A percentile compares a stretch with the other conserved stretches of the same genome.
phyloP scores from a whole-genome alignment of 768 basidiomycete genomes.

The Kwoniella sp. region DNA sequence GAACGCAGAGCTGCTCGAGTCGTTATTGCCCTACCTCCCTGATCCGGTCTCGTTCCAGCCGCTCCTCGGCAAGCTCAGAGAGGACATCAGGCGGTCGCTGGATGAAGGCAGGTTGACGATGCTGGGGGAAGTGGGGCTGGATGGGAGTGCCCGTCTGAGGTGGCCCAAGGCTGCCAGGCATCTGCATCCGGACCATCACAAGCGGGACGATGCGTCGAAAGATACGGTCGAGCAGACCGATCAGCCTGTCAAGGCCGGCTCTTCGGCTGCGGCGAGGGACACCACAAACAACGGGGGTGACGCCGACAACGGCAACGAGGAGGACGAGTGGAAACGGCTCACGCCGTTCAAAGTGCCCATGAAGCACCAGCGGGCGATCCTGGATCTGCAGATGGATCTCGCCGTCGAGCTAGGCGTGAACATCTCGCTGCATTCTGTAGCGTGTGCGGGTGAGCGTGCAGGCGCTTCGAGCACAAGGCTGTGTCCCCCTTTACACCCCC shows the following conservation, averaged over 20 bases:
- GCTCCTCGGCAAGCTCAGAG: constrained; percentile 61
- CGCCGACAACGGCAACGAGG: constrained; percentile 68
- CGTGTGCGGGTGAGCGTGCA: constrained; percentile 28
- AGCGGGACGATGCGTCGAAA: neutral
- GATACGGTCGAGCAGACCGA: constrained; percentile 64
- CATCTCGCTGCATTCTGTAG: constrained; percentile 66
- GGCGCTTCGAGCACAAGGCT: neutral
- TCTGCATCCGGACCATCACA: constrained; percentile 17
- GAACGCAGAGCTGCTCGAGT: constrained; percentile 54
- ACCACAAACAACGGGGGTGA: constrained; percentile 63
- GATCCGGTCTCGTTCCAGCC: constrained; percentile 63
- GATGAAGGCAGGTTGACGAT: constrained; percentile 56
- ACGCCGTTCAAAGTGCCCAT: constrained; percentile 76
- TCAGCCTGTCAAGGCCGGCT: constrained; percentile 46
- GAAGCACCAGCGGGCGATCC: constrained; percentile 71
- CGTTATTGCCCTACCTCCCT: constrained; percentile 64
- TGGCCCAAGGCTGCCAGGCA: constrained; percentile 34
- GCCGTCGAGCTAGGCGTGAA: constrained; percentile 74
- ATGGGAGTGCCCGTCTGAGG: constrained; percentile 55
- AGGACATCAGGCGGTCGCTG: constrained; percentile 61
- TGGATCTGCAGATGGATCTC: constrained; percentile 78
- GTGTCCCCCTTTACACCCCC: neutral
- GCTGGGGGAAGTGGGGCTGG: constrained; percentile 91
- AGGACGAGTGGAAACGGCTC: constrained; percentile 64
- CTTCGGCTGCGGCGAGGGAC: no score